Base-by-base conservation (phyloP, 441 rosid species). In the Geranium incanum region DNA sequence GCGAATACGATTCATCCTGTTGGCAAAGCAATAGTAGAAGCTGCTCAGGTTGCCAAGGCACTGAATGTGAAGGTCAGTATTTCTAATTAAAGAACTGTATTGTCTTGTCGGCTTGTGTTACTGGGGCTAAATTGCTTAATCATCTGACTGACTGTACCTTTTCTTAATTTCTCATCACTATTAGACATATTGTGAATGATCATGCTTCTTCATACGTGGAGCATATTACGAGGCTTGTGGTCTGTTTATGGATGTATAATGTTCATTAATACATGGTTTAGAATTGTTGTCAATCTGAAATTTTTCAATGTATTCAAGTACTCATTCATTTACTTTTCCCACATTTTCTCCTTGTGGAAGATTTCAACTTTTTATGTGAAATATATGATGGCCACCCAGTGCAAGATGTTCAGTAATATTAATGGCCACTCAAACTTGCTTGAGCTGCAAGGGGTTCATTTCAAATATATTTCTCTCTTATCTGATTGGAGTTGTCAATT, bases 1-100 rank as follows among this genome's bases (percentile, higher is more conserved):
- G 86, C 87, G 76, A 90, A 92, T 79, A 94, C 95, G 6, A 70
- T 90, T 76, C 97, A 94, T 81, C 99, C 99, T 60, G 87, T 94
- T 74, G 99, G 97, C 66, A 94, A 92, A 85, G 99, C 97, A 33
- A 92, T 94, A 39, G 85, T 88, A 57, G 86, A 89, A 82, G 97
- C 99, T 79, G 95, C 95, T 50, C 83, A 68, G 73, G 75, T 85
- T 84, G 80, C 39, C 21, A 80, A 84, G 52, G 82, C 83, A 72
- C 86, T 72, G 37, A 84, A 70, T 23, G 65, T 82, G 66, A 90
- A 87, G 91, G 98, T 90, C 78, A 66, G 36, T 52, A 72, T 69
- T 67, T 68, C 19, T 62, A n/a, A 13, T 74, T 28, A 60, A 28
- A 50, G 57, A 23, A 3, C 71, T 16, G 57, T 11, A 55, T 6